A percentile compares a stretch with the other conserved stretches of the same genome.
Evolutionary conservation across 768 basidiomycete species (phyloP).

Genomic region (Tulasnella sp.): DNA sequence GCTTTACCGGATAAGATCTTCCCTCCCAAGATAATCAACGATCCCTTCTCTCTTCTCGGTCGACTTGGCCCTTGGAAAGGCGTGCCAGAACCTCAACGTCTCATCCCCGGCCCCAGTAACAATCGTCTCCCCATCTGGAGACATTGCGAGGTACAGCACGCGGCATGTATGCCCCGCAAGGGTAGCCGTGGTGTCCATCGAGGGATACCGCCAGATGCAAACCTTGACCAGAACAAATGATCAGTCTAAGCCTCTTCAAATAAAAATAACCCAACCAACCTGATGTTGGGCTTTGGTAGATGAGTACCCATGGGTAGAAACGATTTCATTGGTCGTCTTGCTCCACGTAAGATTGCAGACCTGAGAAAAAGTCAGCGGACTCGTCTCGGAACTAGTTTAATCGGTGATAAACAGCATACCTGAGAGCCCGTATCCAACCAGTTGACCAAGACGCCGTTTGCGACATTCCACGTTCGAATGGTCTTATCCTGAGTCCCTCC

Average conservation of each 20-base stretch:
- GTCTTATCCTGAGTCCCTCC: constrained; percentile 99
- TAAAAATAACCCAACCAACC: constrained; percentile 64
- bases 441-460: constrained; percentile 75
- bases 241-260: neutral
- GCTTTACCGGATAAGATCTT: constrained; percentile 16
- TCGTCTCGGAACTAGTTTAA: neutral
- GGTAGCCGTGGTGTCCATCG: constrained; percentile 89
- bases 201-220: constrained; percentile 71
- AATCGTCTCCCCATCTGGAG: constrained; percentile 94
- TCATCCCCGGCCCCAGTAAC: constrained; percentile 98
- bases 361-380: constrained; percentile 40
- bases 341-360: constrained; percentile 99
- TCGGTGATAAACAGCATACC: constrained; percentile 47
- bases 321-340: constrained; percentile 89
- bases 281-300: constrained; percentile 93
- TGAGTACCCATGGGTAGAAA: constrained; percentile 96
- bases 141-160: constrained; percentile 95
- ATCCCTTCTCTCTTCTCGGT: constrained; percentile 31
- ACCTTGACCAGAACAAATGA: neutral
- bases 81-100: constrained; percentile 96
- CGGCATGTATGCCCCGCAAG: constrained; percentile 92
- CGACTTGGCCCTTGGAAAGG: constrained; percentile 55
- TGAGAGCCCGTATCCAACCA: constrained; percentile 95
- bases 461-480: constrained; percentile 95
- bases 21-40: constrained; percentile 27